These are phyloP conservation scores for Candida chilensis DNA, from an alignment of 805 yeast genomes.

Conservation along the genomic window DNA sequence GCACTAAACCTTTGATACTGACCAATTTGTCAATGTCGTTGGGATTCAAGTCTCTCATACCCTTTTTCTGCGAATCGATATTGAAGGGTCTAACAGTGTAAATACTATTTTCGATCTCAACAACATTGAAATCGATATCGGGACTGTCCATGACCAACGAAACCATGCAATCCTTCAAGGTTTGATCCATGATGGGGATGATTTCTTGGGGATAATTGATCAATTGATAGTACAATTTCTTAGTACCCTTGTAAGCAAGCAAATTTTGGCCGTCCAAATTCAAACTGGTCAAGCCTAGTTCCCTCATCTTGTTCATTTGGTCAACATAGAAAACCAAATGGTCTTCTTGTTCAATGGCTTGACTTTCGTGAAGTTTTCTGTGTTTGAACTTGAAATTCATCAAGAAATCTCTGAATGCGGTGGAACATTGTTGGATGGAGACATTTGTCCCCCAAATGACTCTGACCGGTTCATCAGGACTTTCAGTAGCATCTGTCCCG, in stretches of 20 bases:
- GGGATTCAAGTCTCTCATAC: constrained; percentile 91
- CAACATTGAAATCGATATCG: constrained; percentile 36
- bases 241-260: constrained; percentile 65
- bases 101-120: constrained; percentile 68
- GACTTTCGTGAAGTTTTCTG: constrained; percentile 30
- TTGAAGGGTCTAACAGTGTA: constrained; percentile 90
- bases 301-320: constrained; percentile 65
- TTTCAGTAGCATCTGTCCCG: constrained; percentile 12
- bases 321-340: constrained; percentile 69
- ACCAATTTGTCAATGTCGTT: constrained; percentile 91
- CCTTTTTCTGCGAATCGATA: constrained; percentile 53
- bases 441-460: constrained; percentile 99
- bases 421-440: constrained; percentile 79
- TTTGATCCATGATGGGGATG: constrained; percentile 95
- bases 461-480: constrained; percentile 65
- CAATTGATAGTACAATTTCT: constrained; percentile 75
- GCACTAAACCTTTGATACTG: constrained; percentile 80
- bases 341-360: constrained; percentile 40
- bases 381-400: constrained; percentile 76
- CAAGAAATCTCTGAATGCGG: constrained; percentile 71
- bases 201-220: constrained; percentile 94
- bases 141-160: constrained; percentile 53
- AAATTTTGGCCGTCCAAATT: constrained; percentile 80
- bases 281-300: constrained; percentile 70
- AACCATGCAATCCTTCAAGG: constrained; percentile 83